Percentiles rank a stretch among this genome's conserved stretches.
phyloP scores from a whole-genome alignment of 805 yeast genomes.

The Kluyveromyces aestuarii region DNA sequence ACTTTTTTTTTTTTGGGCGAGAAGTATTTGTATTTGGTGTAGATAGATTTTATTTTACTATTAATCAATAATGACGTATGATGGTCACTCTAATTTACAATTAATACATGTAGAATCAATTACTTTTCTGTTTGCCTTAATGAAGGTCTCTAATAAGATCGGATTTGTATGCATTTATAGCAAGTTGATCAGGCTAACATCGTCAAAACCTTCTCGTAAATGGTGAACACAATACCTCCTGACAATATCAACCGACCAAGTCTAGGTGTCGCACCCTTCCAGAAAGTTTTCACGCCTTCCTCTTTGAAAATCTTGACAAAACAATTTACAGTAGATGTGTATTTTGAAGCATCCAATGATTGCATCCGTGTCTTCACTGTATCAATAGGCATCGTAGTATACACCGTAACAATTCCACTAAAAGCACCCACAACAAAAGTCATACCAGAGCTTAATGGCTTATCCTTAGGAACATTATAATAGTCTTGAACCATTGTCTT shows the following conservation, averaged over 20 bases:
- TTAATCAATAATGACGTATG: too few relatives aligned
- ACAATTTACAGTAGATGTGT: constrained; percentile 72
- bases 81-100: too few relatives aligned
- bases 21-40: not conserved
- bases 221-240: constrained; percentile 96
- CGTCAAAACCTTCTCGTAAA: constrained; percentile 80
- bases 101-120: too few relatives aligned
- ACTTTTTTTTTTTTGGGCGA: not conserved
- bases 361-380: constrained; percentile 97
- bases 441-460: constrained; percentile 66
- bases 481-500: constrained; percentile 69
- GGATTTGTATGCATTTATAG: not conserved
- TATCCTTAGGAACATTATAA: constrained; percentile 53
- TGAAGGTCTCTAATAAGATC: not conserved
- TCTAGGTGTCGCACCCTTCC: constrained; percentile 99
- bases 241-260: constrained; percentile 84
- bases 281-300: constrained; percentile 84
- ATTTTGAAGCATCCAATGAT: constrained; percentile 69
- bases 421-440: constrained; percentile 87
- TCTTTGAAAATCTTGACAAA: constrained; percentile 69
- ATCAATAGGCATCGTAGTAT: constrained; percentile 91
- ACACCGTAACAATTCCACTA: constrained; percentile 84
- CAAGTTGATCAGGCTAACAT: constrained; percentile 17
- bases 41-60: not conserved
- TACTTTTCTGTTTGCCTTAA: not conserved